Percentiles rank a stretch among this genome's conserved stretches.
These are phyloP conservation scores for Intubia oerlemansii DNA, from an alignment of 2,329 filamentous ascomycete species.

Conservation along the genomic window DNA sequence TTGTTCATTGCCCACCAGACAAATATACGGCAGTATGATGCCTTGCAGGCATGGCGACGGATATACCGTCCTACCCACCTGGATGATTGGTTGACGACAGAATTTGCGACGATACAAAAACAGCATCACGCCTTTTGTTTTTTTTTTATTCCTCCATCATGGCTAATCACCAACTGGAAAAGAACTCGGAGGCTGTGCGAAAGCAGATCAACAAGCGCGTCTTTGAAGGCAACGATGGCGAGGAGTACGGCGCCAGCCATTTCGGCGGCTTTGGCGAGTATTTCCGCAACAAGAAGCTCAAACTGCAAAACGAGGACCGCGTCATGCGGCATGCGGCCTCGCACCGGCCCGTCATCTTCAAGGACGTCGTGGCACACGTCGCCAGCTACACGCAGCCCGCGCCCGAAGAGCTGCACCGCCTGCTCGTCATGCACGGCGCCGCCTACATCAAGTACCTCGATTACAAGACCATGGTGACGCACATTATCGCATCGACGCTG, in stretches of 20 bases:
- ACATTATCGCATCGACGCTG: slow-evolving; percentile 79
- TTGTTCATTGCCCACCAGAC: too few species aligned
- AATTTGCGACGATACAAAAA: too few species aligned
- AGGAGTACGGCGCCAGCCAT: slow-evolving; percentile 71
- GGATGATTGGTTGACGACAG: too few species aligned
- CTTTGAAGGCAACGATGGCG: slow-evolving; percentile 65
- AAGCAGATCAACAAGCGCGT: slow-evolving; percentile 43
- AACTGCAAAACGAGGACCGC: slow-evolving; percentile 83
- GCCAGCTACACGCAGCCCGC: slow-evolving; percentile 94
- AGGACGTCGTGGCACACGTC: slow-evolving; percentile 73
- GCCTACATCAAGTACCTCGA: slow-evolving; percentile 89
- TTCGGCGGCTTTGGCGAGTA: slow-evolving; percentile 88
- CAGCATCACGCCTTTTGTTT: too few species aligned
- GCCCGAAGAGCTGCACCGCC: slow-evolving; percentile 64
- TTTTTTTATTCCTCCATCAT: too few species aligned
- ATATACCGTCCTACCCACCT: too few species aligned
- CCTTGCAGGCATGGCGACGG: too few species aligned
- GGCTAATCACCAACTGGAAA: too few species aligned
- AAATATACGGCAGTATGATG: too few species aligned
- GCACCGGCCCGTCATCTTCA: slow-evolving; percentile 70
- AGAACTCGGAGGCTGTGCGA: slow-evolving; percentile 38
- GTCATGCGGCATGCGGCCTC: slow-evolving; percentile 48
- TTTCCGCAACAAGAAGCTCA: slow-evolving; percentile 88
- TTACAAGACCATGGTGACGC: slow-evolving; percentile 82
- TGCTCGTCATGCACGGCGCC: slow-evolving; percentile 85